These are phyloP conservation scores for Sugiyamaella paludigena DNA, from an alignment of 1,139 yeast genomes.

Conservation along the genomic window DNA sequence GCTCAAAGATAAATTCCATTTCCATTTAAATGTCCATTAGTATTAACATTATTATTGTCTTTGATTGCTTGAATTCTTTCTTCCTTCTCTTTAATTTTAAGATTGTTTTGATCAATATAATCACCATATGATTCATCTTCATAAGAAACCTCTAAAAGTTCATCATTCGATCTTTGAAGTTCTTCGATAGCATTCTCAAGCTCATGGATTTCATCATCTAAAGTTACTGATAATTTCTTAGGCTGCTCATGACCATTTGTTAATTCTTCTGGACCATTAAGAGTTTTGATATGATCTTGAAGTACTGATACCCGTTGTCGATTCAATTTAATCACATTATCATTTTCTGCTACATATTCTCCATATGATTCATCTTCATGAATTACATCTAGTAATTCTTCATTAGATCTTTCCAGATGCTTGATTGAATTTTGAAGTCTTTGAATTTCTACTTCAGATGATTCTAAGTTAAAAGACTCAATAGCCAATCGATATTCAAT, in stretches of 20 bases:
- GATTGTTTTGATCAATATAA: conserved; percentile 3
- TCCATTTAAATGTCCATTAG: background rate
- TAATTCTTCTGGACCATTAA: background rate
- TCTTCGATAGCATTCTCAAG: conserved; percentile 5
- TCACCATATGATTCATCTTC: conserved; percentile 9
- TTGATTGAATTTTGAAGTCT: conserved; percentile 32
- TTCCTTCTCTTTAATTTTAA: background rate
- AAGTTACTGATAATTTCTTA: background rate
- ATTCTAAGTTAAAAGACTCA: conserved; percentile 21
- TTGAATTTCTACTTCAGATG: conserved; percentile 24
- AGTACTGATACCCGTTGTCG: conserved; percentile 23
- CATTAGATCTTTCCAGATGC: conserved; percentile 32
- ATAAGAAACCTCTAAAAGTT: conserved; percentile 7
- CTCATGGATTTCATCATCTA: conserved; percentile 2
- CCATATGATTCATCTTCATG: conserved; percentile 22
- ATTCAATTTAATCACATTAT: conserved; percentile 23
- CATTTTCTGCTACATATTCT: conserved; percentile 30
- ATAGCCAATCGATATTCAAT: conserved; percentile 23
- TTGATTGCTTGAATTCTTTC: background rate
- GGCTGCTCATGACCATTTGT: background rate
- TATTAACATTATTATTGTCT: background rate
- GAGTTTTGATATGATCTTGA: conserved; percentile 12
- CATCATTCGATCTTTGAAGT: conserved; percentile 5
- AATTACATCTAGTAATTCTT: conserved; percentile 23
- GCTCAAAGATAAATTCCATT: conserved; percentile 6